Percentiles rank a stretch among this genome's conserved stretches.
These are phyloP conservation scores for Elsinoe ampelina DNA, from an alignment of 2,329 filamentous ascomycete genomes.

Conservation along the genomic window DNA sequence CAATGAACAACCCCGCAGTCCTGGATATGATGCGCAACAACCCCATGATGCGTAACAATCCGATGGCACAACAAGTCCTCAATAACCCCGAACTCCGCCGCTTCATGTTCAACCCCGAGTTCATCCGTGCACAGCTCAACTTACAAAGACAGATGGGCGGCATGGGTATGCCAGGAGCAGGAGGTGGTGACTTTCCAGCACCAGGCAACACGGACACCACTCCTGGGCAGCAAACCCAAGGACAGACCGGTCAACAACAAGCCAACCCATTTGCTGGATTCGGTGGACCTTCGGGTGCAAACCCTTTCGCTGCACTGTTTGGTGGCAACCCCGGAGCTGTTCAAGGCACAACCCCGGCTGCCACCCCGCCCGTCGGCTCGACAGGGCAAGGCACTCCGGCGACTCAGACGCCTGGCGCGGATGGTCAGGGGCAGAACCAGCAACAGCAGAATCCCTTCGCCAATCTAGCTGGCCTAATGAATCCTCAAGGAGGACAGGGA, in stretches of 20 bases:
- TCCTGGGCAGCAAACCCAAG: constrained; percentile 33
- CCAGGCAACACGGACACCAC: constrained; percentile 88
- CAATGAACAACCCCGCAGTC: constrained; percentile 88
- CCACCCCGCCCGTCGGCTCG: constrained; percentile 22
- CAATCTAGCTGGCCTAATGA: constrained; percentile 45
- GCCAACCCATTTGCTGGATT: constrained; percentile 42
- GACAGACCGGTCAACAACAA: constrained; percentile 27
- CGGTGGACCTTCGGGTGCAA: constrained; percentile 32
- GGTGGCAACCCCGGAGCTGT: constrained; percentile 27
- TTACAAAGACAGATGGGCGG: constrained; percentile 61
- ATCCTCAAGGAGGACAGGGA: constrained; percentile 18
- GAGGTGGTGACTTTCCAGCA: constrained; percentile 63
- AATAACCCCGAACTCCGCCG: constrained; percentile 79
- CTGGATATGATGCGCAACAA: constrained; percentile 65
- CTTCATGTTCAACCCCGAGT: constrained; percentile 86
- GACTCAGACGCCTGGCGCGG: constrained; percentile 18
- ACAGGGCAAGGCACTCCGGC: constrained; percentile 27
- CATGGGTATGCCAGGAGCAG: constrained; percentile 35
- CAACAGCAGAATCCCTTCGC: constrained; percentile 57
- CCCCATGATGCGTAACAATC: constrained; percentile 76
- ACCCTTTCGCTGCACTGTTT: constrained; percentile 56
- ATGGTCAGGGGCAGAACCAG: constrained; percentile 20
- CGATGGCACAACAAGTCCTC: constrained; percentile 77
- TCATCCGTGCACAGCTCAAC: constrained; percentile 70
- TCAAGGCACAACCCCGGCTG: constrained; percentile 29